Evolutionary conservation across 345 rosid species (phyloP).

Genomic region (Syzygium grande): DNA sequence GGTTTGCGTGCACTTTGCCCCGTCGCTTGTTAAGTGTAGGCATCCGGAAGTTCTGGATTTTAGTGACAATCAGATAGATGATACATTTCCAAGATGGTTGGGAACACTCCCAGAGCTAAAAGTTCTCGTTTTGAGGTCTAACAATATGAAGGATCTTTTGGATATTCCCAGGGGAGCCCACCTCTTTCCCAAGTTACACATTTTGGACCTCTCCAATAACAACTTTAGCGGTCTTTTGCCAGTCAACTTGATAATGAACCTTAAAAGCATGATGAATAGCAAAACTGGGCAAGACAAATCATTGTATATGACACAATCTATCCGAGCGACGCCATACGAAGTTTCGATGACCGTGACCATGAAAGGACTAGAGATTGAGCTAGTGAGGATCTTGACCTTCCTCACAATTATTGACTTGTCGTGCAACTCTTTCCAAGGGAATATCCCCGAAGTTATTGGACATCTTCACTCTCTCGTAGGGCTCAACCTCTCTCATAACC

Average conservation of each 20-base stretch:
- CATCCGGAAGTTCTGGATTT: not conserved
- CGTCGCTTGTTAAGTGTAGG: not conserved
- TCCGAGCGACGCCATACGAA: too few relatives aligned
- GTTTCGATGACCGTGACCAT: too few relatives aligned
- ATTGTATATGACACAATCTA: not conserved
- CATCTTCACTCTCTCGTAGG: not conserved
- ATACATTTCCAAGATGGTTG: not conserved
- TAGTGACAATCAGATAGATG: not conserved
- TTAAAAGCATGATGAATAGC: not conserved
- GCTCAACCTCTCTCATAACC: not conserved
- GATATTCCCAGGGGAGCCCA: accelerated
- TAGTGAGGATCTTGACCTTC: not conserved
- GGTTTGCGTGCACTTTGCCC: not conserved
- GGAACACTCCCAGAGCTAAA: not conserved
- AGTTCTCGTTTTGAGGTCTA: not conserved
- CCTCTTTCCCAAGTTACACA: not conserved
- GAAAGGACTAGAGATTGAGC: not conserved
- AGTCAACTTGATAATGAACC: not conserved
- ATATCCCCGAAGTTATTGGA: not conserved
- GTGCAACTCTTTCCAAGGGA: not conserved
- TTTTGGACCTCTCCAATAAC: conserved; percentile 1
- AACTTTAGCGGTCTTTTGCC: not conserved
- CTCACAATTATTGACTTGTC: not conserved
- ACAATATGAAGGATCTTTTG: not conserved
- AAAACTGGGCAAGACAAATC: not conserved